These are phyloP conservation scores for Elongisporangium senticosum DNA, from an alignment of 352 stramenopile species.

Conservation along the genomic window DNA sequence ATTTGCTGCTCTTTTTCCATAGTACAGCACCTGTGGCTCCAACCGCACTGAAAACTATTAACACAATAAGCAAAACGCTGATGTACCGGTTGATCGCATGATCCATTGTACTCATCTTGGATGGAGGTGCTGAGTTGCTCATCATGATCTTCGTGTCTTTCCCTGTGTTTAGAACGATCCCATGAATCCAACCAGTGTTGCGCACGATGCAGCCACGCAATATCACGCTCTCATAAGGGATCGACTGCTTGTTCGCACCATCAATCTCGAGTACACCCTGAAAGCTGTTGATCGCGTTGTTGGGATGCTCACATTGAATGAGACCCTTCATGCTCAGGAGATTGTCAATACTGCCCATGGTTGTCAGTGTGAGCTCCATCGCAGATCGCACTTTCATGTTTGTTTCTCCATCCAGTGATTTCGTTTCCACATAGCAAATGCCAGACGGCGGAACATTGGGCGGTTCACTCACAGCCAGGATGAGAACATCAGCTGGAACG, in stretches of 20 bases:
- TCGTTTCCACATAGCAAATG: constrained; percentile 88
- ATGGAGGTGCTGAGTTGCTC: constrained; percentile 71
- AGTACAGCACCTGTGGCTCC: constrained; percentile 53
- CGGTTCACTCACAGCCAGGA: constrained; percentile 72
- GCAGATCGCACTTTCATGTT: constrained; percentile 90
- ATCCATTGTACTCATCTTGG: constrained; percentile 87
- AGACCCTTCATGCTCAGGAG: constrained; percentile 48
- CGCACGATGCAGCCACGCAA: constrained; percentile 89
- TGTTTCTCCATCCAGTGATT: constrained; percentile 90
- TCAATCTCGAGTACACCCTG: constrained; percentile 78
- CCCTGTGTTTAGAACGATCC: constrained; percentile 92
- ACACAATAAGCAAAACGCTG: constrained; percentile 50
- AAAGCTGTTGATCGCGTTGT: constrained; percentile 90
- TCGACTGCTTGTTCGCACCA: constrained; percentile 41
- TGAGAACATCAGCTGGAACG: constrained; percentile 81
- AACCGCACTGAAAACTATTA: constrained; percentile 57
- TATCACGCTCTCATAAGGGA: constrained; percentile 84
- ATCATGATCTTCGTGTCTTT: constrained; percentile 93
- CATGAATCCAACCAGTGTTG: constrained; percentile 91
- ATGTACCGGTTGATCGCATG: constrained; percentile 79
- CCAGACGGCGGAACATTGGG: constrained; percentile 53
- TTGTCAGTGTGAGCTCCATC: constrained; percentile 59
- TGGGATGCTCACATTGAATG: constrained; percentile 76
- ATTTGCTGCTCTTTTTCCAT: constrained; percentile 39
- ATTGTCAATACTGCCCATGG: constrained; percentile 37